A percentile compares a stretch with the other conserved stretches of the same genome.
Evolutionary conservation across 495 filamentous ascomycete species (phyloP).

Genomic region (Talaromyces nanjingensis): DNA sequence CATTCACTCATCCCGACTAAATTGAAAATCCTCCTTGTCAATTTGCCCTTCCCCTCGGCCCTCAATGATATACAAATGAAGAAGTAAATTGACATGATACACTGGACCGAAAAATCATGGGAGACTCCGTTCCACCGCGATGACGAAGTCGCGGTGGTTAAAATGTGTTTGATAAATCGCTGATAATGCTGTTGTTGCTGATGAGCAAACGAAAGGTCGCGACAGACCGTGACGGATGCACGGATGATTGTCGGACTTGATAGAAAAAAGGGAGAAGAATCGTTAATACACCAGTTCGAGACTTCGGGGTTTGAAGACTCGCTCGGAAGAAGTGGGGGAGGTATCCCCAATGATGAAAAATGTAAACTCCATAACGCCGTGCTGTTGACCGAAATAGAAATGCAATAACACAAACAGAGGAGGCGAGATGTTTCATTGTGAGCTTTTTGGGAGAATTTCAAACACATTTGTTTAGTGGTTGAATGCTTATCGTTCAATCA

Average conservation of each 20-base stretch:
- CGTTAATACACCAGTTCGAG: not conserved
- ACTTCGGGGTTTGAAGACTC: not conserved
- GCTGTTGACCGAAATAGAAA: not conserved
- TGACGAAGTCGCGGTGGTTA: not conserved
- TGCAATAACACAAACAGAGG: not conserved
- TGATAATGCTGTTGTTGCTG: not conserved
- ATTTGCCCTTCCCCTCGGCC: not conserved
- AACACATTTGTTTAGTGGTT: not conserved
- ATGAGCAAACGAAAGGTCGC: not conserved
- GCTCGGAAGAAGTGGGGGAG: not conserved
- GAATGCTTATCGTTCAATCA: conserved; percentile 15
- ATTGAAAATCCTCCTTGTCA: not conserved
- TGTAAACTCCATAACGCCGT: conserved; percentile 7
- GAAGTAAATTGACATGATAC: not conserved
- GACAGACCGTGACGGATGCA: not conserved
- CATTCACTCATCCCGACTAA: not conserved
- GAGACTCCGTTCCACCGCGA: not conserved
- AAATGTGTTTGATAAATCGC: not conserved
- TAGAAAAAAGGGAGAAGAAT: not conserved
- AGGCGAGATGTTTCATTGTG: conserved; percentile 4
- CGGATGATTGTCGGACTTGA: not conserved
- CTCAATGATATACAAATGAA: not conserved
- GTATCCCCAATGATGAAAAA: not conserved
- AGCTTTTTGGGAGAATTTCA: not conserved
- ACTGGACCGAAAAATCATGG: not conserved